phyloP scores from a whole-genome alignment of 2,329 filamentous ascomycete genomes.

The Sclerotinia trifoliorum region DNA sequence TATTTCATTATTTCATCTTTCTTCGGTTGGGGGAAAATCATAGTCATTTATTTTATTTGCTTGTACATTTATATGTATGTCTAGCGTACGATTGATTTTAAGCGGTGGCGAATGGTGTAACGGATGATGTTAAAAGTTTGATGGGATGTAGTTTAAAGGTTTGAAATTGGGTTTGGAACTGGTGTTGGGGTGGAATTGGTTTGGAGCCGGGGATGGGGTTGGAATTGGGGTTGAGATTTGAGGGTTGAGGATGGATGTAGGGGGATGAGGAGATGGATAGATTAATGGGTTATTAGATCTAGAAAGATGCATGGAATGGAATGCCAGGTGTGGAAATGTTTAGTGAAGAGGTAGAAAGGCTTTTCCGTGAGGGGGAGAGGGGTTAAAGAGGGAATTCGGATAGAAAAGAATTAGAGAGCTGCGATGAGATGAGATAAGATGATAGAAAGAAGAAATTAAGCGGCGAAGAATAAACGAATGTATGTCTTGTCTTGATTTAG shows the following conservation, averaged over 20 bases:
- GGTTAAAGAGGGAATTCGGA: neutral
- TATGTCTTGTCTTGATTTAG: too few species aligned
- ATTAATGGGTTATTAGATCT: neutral
- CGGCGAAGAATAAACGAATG: too few species aligned
- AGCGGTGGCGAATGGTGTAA: constrained; percentile 11
- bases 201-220: too few species aligned
- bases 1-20: too few species aligned
- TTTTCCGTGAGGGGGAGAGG: too few species aligned
- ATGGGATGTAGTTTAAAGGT: neutral
- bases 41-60: neutral
- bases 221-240: neutral
- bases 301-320: neutral
- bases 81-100: neutral
- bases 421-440: too few species aligned
- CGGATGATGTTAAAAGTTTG: neutral
- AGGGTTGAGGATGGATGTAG: too few species aligned
- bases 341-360: too few species aligned
- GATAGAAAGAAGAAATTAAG: too few species aligned
- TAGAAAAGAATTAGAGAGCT: neutral
- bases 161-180: neutral
- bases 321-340: too few species aligned
- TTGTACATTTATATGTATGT: neutral
- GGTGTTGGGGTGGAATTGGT: neutral
- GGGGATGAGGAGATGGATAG: neutral
- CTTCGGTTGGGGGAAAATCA: neutral